Evolutionary conservation across 192 early-diverging fungal species (phyloP).

Genomic region (Backusella westeae): DNA sequence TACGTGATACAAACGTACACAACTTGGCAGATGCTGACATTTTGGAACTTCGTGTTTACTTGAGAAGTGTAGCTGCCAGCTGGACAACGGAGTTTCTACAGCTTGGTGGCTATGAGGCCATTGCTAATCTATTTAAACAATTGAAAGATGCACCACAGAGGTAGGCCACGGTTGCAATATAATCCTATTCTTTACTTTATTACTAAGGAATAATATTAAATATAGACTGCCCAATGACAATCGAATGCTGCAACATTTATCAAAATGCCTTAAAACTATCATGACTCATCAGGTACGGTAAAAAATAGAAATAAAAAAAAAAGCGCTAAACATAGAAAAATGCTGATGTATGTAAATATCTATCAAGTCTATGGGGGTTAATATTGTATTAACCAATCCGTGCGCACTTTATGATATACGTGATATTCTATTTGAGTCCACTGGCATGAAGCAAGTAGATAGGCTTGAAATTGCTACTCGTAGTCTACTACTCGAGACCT

Average conservation of each 20-base stretch:
- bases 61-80: constrained; percentile 31
- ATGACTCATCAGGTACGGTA: constrained; percentile 38
- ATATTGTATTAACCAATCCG: constrained; percentile 29
- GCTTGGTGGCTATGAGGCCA: constrained; percentile 27
- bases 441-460: constrained; percentile 25
- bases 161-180: not conserved
- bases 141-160: constrained; percentile 35
- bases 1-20: constrained; percentile 13
- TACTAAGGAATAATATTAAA: not conserved
- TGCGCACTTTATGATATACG: constrained; percentile 29
- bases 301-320: not conserved
- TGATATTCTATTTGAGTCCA: constrained; percentile 33
- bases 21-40: constrained; percentile 28
- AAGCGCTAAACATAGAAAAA: not conserved
- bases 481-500: constrained; percentile 25
- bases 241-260: constrained; percentile 34
- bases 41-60: constrained; percentile 24
- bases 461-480: constrained; percentile 34
- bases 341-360: not conserved
- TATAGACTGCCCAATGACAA: constrained; percentile 30
- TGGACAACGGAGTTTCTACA: constrained; percentile 34
- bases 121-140: constrained; percentile 29
- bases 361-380: constrained; percentile 24
- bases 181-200: not conserved
- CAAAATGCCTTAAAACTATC: constrained; percentile 37